These are phyloP conservation scores for Nicotiana knightiana DNA, from an alignment of 257 asterid genomes.

Conservation along the genomic window DNA sequence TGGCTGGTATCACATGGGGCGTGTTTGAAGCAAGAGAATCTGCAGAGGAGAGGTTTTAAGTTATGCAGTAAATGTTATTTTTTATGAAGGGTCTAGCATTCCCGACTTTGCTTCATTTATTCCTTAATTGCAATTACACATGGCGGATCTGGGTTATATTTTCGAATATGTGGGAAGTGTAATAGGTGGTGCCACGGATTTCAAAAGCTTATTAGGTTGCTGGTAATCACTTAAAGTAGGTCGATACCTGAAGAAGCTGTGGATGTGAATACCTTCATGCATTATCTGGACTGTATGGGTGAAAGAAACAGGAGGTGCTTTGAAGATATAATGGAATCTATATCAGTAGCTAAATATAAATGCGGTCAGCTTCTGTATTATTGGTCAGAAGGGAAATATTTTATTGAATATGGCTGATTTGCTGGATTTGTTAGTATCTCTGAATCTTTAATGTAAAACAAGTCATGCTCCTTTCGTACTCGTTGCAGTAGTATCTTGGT, in stretches of 20 bases:
- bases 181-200: not conserved
- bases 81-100: too few species aligned
- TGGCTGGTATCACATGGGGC: not conserved
- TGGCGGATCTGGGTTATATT: not conserved
- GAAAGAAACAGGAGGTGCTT: not conserved
- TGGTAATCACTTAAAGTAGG: not conserved
- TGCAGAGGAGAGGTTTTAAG: not conserved
- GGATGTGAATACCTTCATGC: not conserved
- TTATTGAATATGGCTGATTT: too few species aligned
- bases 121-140: not conserved
- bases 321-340: not conserved
- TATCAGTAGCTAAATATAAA: not conserved
- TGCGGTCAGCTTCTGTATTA: not conserved
- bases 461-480: not conserved
- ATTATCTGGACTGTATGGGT: not conserved
- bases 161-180: not conserved
- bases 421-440: not conserved
- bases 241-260: too few species aligned
- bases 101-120: not conserved
- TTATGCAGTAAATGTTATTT: not conserved
- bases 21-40: not conserved
- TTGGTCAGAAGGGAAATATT: not conserved
- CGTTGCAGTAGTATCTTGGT: too few species aligned
- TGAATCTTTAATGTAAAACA: not conserved
- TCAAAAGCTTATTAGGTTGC: not conserved